Base-by-base conservation (phyloP, 2,329 filamentous ascomycete genomes). In the Epicoccum sorghinum region DNA sequence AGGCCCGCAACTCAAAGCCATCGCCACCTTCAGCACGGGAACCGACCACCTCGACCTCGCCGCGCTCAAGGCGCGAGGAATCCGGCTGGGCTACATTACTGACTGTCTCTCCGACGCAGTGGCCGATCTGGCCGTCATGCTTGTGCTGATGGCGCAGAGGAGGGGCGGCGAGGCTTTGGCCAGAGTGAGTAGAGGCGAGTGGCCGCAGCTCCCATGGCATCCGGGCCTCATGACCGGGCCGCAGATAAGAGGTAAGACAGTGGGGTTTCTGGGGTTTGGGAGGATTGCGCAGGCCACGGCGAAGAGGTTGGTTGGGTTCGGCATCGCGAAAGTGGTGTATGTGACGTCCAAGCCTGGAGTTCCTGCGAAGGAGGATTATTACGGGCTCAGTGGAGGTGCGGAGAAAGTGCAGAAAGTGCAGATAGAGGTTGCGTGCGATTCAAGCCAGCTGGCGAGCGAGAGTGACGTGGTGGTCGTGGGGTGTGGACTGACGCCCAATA, bases 1-100 rank as follows among this genome's bases (percentile, higher is more conserved):
- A 2, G 68, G 68, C 10, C 27, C 49, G 7, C 47, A 59, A 13
- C 52, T 72, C 4, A 70, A 67, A 53, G 62, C 56, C 3, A 61
- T 72, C 24, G 66, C 69, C 3, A 70, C 69, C 0, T 70, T 70
- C 52, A 70, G 67, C 7, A 65, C 71, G n/a, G 69, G 68, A 1
- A 70, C 65, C 10, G 67, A 71, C 47, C 67, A 71, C 43, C 59
- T 72, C 6, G 64, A 70, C 44, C 58, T 58, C 3, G 48, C 52
- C 7, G 60, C 62, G 1, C 58, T 71, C 3, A 70, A 68, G 50
- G 57, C 59, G 24, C 64, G 65, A 38, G 58, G 57, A 35, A 66
- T 72, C 27, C 62, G 68, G 0, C 61, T 71, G 4, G 69, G 68
- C 12, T 71, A 71, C 41, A 72, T 68, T 18, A 66, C 67, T 12